Conservation (phyloP, 495 filamentous ascomycete genomes). For the Podospora pseudopauciseta region DNA sequence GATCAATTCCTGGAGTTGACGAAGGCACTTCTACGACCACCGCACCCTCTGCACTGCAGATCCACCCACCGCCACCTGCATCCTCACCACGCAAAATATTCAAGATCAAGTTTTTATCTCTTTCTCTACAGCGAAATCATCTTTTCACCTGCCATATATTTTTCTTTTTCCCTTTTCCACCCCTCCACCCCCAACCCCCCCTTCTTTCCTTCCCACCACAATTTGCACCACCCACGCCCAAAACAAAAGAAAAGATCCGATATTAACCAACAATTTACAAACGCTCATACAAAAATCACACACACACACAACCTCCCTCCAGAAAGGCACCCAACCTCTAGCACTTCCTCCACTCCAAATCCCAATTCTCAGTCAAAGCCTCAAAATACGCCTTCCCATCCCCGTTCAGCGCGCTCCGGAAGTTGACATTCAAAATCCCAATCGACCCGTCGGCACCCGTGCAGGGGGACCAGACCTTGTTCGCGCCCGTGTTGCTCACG, state of each 20-base stretch:
- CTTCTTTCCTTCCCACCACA: background rate
- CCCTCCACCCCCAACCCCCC: background rate
- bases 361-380: slow-evolving; percentile 39
- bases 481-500: slow-evolving; percentile 25
- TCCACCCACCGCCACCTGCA: background rate
- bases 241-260: background rate
- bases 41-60: background rate
- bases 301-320: background rate
- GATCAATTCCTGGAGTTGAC: background rate
- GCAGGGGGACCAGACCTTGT: slow-evolving; percentile 40
- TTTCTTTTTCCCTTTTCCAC: background rate
- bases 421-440: slow-evolving; percentile 46
- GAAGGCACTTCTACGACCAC: background rate
- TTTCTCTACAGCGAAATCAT: background rate
- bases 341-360: slow-evolving; percentile 43
- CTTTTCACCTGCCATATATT: background rate
- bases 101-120: background rate
- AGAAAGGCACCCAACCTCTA: slow-evolving; percentile 16
- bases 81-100: too few relatives aligned
- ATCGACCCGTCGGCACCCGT: slow-evolving; percentile 31
- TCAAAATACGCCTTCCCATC: slow-evolving; percentile 39
- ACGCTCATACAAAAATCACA: background rate
- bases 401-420: slow-evolving; percentile 38
- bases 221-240: background rate
- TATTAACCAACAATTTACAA: background rate